These are phyloP conservation scores for Ascochyta rabiei DNA, from an alignment of 2,329 filamentous ascomycete species.

Conservation along the genomic window DNA sequence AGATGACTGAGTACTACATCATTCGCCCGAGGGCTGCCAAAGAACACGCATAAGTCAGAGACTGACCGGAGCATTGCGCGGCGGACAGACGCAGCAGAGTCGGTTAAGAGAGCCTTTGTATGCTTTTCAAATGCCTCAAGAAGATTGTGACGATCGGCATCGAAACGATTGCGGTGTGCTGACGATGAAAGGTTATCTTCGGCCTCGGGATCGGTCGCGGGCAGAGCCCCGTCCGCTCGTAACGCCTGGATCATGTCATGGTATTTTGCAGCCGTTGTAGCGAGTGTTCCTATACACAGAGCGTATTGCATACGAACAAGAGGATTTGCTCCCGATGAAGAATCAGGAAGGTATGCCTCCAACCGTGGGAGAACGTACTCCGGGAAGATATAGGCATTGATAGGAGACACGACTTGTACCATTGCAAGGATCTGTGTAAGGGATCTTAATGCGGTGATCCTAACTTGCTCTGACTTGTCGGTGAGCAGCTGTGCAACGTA, in stretches of 20 bases:
- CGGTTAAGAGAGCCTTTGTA: slow-evolving; percentile 87
- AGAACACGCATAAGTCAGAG: slow-evolving; percentile 90
- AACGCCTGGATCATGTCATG: slow-evolving; percentile 90
- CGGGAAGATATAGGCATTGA: slow-evolving; percentile 71
- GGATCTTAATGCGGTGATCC: slow-evolving; percentile 82
- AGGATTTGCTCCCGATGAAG: slow-evolving; percentile 58
- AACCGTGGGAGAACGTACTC: slow-evolving; percentile 69
- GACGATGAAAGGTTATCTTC: slow-evolving; percentile 74
- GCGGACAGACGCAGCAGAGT: slow-evolving; percentile 82
- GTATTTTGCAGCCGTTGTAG: slow-evolving; percentile 82
- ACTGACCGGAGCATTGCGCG: slow-evolving; percentile 92
- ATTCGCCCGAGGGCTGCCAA: slow-evolving; percentile 87
- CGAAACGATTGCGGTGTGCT: slow-evolving; percentile 82
- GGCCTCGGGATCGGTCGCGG: slow-evolving; percentile 76
- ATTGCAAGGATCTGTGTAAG: slow-evolving; percentile 84
- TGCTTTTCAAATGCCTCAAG: slow-evolving; percentile 84
- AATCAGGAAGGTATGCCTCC: slow-evolving; percentile 61
- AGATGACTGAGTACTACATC: slow-evolving; percentile 96
- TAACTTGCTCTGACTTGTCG: slow-evolving; percentile 83
- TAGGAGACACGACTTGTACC: slow-evolving; percentile 82
- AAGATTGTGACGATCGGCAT: slow-evolving; percentile 82
- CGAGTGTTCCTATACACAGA: slow-evolving; percentile 86
- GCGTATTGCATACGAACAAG: slow-evolving; percentile 90
- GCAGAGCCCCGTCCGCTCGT: slow-evolving; percentile 80
- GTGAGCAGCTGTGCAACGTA: slow-evolving; percentile 84